Evolutionary conservation across 176 grass and related monocot genomes (phyloP), one percentile per base, ranked within the genome.

Genomic region (Areca catechu): DNA sequence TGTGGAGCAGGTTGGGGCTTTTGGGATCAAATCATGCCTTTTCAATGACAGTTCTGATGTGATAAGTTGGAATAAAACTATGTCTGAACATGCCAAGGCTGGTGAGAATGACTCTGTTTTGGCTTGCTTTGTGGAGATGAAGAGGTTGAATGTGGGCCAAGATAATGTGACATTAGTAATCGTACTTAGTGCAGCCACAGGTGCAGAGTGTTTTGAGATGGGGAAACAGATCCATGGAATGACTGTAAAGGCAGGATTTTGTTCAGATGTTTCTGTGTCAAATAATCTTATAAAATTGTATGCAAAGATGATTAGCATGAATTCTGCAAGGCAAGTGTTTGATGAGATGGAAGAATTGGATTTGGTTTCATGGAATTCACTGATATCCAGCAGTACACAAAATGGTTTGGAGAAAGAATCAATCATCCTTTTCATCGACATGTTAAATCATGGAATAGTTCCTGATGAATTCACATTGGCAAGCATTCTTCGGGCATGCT

Each of bases 261-360:
- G 58, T 54, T 43, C 19, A 9, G 70, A 72, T 62, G 49, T 72
- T 54, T 72, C 70, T 37, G 70, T 72, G 4, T 72, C 70, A 5
- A 72, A 72, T 62, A 72, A 34, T 62, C 50, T 53, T 43, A 61
- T 72, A 37, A 72, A 72, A 58, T 62, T 62, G 48, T 72, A 72
- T 61, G 49, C 70, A 5, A 72, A 72, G 50, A 62, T 62, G 24
- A 50, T 50, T 51, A 62, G 15, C 49, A 48, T 72, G 50, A 15
- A 37, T 62, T 29, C 20, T 62, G 48, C 70, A 54, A 62, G 5
- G 27, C 70, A 23, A 21, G 27, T 72, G 14, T 72, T 72, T 62
- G 49, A 62, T 49, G 70, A 72, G 24, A 72, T 72, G 70, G 2
- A 62, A 20, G 49, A 62, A 25, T 17, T 62, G 1, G 70, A 72